A percentile compares a stretch with the other conserved stretches of the same genome.
Evolutionary conservation across 495 filamentous ascomycete species (phyloP).

Genomic region (Xylaria acuta): DNA sequence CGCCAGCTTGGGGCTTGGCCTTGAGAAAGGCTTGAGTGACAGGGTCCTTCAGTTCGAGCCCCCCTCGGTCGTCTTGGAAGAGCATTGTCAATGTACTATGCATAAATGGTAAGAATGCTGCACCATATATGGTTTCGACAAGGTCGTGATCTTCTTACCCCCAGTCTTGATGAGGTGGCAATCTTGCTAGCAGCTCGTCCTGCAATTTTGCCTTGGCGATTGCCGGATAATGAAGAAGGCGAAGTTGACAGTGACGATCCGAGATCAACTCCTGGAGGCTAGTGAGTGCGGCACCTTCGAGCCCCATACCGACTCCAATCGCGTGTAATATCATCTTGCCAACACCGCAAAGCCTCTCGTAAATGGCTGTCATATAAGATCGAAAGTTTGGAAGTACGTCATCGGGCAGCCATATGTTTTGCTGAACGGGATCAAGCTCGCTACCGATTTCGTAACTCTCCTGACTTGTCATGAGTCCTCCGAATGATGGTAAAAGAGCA

Average conservation of each 20-base stretch:
- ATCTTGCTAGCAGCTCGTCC: not conserved
- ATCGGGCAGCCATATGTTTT: conserved; percentile 71
- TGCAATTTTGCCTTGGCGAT: not conserved
- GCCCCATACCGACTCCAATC: conserved; percentile 47
- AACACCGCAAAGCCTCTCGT: conserved; percentile 56
- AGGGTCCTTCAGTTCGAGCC: conserved; percentile 62
- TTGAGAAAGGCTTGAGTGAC: conserved; percentile 55
- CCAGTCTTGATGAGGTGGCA: not conserved
- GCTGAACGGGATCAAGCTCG: conserved; percentile 58
- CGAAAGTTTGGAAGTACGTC: conserved; percentile 63
- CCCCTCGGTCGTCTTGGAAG: conserved; percentile 56
- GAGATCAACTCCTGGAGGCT: not conserved
- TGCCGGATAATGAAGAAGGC: not conserved
- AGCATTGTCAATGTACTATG: conserved; percentile 56
- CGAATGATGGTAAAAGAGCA: not conserved
- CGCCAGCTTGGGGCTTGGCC: conserved; percentile 54
- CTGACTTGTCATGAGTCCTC: conserved; percentile 36
- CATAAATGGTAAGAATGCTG: not conserved
- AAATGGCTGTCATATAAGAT: conserved; percentile 60
- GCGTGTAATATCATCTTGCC: conserved; percentile 54
- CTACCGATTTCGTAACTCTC: conserved; percentile 73
- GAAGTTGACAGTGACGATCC: not conserved
- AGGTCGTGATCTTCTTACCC: not conserved
- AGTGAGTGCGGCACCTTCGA: not conserved
- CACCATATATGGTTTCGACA: not conserved